phyloP scores from a whole-genome alignment of 176 grass and related monocot species.

The Rhynchospora pubera region DNA sequence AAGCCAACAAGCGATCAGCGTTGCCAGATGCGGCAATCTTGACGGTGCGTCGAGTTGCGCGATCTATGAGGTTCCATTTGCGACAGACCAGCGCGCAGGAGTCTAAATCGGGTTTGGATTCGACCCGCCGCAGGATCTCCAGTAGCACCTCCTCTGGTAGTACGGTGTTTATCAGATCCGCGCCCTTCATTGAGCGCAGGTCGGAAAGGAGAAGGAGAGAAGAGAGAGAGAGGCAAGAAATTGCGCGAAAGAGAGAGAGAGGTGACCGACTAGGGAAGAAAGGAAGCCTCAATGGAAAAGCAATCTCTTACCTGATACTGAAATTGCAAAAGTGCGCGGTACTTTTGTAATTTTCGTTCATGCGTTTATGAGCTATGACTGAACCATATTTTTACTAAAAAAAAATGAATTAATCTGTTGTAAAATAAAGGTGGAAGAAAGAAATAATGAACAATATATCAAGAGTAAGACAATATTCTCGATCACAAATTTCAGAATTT shows the following conservation, averaged over 20 bases:
- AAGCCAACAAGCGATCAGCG: conserved; percentile 44
- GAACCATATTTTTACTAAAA: too few relatives aligned
- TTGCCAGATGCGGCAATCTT: conserved; percentile 47
- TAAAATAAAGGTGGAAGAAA: too few relatives aligned
- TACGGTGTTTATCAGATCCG: conserved; percentile 49
- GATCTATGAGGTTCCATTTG: conserved; percentile 57
- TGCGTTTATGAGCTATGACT: not conserved
- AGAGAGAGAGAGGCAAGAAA: not conserved
- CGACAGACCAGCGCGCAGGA: conserved; percentile 62
- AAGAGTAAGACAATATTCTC: too few relatives aligned
- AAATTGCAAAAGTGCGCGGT: not conserved
- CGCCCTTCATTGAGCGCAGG: conserved; percentile 42
- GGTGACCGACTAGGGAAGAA: not conserved
- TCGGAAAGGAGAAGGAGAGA: not conserved
- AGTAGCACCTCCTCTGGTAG: conserved; percentile 61
- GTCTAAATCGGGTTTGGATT: conserved; percentile 56
- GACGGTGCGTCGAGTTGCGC: conserved; percentile 35
- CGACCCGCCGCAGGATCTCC: conserved; percentile 46
- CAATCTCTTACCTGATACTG: not conserved
- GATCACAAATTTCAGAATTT: too few relatives aligned
- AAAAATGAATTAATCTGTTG: too few relatives aligned
- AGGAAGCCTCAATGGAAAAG: not conserved
- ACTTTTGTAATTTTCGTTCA: not conserved
- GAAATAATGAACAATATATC: too few relatives aligned
- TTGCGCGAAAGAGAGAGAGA: conserved; percentile 6